Conservation (phyloP, 2,329 filamentous ascomycete genomes). For the Ophiocordyceps sinensis region DNA sequence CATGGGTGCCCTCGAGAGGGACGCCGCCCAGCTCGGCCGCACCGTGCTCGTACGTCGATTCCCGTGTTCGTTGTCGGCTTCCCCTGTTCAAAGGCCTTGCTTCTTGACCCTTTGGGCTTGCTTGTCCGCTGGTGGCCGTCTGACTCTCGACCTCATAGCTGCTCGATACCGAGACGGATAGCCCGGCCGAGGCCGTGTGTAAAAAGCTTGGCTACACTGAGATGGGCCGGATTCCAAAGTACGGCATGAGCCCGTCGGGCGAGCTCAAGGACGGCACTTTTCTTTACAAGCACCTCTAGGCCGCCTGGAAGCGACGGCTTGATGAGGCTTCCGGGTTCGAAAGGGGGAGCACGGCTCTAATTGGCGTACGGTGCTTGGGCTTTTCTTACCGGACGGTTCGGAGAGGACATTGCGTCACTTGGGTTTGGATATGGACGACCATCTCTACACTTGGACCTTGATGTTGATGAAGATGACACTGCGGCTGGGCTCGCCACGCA, state of each 20-base stretch:
- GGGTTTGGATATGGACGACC: no score
- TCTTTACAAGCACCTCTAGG: slow-evolving; percentile 42
- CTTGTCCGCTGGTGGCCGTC: background rate
- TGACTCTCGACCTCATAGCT: slow-evolving; percentile 17
- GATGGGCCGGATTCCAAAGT: slow-evolving; percentile 39
- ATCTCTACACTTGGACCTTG: no score
- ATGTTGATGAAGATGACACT: no score
- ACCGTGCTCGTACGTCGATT: slow-evolving; percentile 35
- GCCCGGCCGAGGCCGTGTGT: slow-evolving; percentile 37
- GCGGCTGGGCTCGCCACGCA: no score
- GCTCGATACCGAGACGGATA: slow-evolving; percentile 37
- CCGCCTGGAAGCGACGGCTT: no score
- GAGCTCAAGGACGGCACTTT: slow-evolving; percentile 36
- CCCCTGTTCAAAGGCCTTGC: background rate
- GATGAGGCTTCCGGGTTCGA: background rate
- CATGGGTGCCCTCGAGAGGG: slow-evolving; percentile 38
- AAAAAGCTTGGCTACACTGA: slow-evolving; percentile 40
- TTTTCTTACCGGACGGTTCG: background rate
- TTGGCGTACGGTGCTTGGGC: background rate
- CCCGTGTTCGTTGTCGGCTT: background rate
- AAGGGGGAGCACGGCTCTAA: background rate
- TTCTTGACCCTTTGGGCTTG: no score
- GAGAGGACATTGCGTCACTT: no score
- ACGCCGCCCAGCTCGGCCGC: slow-evolving; percentile 32
- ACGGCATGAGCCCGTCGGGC: slow-evolving; percentile 32